These are phyloP conservation scores for Aspergillus sp. DNA, from an alignment of 2,329 filamentous ascomycete genomes.

Conservation along the genomic window DNA sequence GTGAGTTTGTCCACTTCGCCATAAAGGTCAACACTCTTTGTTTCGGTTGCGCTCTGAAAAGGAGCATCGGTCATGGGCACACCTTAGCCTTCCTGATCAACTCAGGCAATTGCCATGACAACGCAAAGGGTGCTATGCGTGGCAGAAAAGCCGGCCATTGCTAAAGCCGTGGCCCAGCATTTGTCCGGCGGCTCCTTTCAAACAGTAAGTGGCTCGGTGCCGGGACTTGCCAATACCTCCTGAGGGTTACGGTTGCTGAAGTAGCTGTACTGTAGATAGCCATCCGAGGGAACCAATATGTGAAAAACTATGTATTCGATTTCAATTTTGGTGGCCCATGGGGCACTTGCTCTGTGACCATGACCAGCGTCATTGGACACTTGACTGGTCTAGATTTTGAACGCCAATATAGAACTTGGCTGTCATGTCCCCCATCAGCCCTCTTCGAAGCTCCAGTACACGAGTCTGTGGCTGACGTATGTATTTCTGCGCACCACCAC, in stretches of 20 bases:
- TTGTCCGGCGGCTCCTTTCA: conserved; percentile 74
- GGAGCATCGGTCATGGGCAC: background rate
- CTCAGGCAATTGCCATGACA: conserved; percentile 14
- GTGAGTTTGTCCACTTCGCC: background rate
- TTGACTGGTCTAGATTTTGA: conserved; percentile 79
- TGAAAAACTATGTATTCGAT: conserved; percentile 92
- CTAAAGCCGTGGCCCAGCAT: conserved; percentile 89
- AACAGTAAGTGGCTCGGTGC: conserved; percentile 58
- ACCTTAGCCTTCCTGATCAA: background rate
- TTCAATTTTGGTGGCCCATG: conserved; percentile 82
- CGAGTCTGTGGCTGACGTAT: conserved; percentile 66
- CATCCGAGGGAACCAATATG: conserved; percentile 69
- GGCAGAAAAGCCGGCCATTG: conserved; percentile 89
- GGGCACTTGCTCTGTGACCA: conserved; percentile 81
- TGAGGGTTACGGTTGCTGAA: conserved; percentile 21
- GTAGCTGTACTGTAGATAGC: conserved; percentile 60
- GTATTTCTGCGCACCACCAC: conserved; percentile 19
- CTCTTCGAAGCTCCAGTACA: conserved; percentile 81
- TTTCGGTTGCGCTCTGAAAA: background rate
- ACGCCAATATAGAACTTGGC: conserved; percentile 74
- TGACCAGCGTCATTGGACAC: conserved; percentile 92
- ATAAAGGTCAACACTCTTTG: background rate
- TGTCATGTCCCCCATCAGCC: conserved; percentile 71
- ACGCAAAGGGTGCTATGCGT: conserved; percentile 67
- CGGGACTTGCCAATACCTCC: background rate